Percentiles rank a stretch among this genome's conserved stretches.
Evolutionary conservation across 352 stramenopile species (phyloP).

Genomic region (Phytophthora lateralis): DNA sequence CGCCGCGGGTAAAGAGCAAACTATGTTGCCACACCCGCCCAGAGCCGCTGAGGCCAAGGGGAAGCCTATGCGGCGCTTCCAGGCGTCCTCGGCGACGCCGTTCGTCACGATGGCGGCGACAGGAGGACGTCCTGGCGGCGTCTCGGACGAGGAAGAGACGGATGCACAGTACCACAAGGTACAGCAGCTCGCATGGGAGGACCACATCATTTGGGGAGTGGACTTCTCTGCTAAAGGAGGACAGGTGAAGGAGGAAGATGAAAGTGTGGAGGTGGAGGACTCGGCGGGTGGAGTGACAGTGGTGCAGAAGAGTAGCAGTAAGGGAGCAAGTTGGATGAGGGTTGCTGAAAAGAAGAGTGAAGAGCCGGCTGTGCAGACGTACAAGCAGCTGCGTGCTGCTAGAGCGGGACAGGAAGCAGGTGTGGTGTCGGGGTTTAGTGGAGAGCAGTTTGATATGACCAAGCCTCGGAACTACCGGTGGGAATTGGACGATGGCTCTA

Average conservation of each 20-base stretch:
- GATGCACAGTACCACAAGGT: constrained; percentile 83
- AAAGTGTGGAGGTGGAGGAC: constrained; percentile 65
- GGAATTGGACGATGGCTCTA: constrained; percentile 49
- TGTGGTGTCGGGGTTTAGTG: constrained; percentile 15
- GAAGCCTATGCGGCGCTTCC: constrained; percentile 77
- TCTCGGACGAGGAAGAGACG: constrained; percentile 26
- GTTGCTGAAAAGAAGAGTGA: constrained; percentile 17
- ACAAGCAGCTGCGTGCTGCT: constrained; percentile 41
- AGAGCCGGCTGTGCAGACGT: constrained; percentile 27
- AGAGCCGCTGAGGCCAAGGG: constrained; percentile 50
- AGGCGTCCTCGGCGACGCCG: constrained; percentile 59
- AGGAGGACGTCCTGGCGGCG: constrained; percentile 9
- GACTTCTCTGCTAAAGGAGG: constrained; percentile 49
- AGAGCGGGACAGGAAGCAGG: constrained; percentile 17
- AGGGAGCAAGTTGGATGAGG: constrained; percentile 1
- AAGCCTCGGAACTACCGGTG: constrained; percentile 80
- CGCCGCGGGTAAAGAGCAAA: constrained; percentile 48
- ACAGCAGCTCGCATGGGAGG: constrained; percentile 82
- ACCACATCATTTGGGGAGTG: constrained; percentile 80
- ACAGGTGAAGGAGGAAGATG: constrained; percentile 16
- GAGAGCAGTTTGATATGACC: constrained; percentile 71
- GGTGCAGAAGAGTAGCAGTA: constrained; percentile 15
- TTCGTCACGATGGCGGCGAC: constrained; percentile 52
- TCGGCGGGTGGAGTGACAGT: constrained; percentile 31
- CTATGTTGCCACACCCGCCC: constrained; percentile 36